Base-by-base conservation (phyloP, 2,329 filamentous ascomycete genomes). In the Sphaerulina populicola region DNA sequence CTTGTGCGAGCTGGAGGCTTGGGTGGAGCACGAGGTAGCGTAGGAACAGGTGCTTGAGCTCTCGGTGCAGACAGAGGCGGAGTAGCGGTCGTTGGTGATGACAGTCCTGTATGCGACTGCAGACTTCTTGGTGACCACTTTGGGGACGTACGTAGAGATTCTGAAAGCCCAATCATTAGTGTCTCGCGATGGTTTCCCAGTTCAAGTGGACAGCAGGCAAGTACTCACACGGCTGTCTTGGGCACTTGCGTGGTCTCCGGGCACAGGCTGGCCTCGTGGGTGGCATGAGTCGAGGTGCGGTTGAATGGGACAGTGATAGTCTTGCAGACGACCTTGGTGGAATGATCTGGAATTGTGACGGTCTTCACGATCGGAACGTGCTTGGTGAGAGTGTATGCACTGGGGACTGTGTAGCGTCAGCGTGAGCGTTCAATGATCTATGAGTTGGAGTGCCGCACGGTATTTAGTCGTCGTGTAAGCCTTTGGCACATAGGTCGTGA, bases 61-160 rank as follows among this genome's bases (percentile, higher is more conserved):
- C 36, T 51, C 45, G 43, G 51, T 57, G 51, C 54, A 57, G 38
- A 57, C 46, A 15, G 51, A 46, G 18, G 49, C 40, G 18, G 54
- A 52, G 42, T 30, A 49, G 12, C 38, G 42, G 30, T 42, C 14
- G 38, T 49, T 42, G n/a, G 33, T 46, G 30, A 45, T 37, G 12
- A 37, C 47, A 31, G 51, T 54, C 31, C 45, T 52, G 43, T 46
- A 40, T 8, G 54, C 51, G 51, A 51, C 54, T 35, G 51, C 37
- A 15, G 44, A 51, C 21, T 39, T 49, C 27, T 51, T 57, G 27
- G 54, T 57, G 38, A 54, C 40, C 33, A 42, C 41, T 29, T 42
- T 10, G 30, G 40, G 37, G 30, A 23, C 15, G 37, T 49, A 31
- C 18, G 41, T 23, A 31, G 45, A 49, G 11, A 54, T 46, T 14